Base-by-base conservation (phyloP, 495 filamentous ascomycete genomes). In the Tuber umbilicatum region DNA sequence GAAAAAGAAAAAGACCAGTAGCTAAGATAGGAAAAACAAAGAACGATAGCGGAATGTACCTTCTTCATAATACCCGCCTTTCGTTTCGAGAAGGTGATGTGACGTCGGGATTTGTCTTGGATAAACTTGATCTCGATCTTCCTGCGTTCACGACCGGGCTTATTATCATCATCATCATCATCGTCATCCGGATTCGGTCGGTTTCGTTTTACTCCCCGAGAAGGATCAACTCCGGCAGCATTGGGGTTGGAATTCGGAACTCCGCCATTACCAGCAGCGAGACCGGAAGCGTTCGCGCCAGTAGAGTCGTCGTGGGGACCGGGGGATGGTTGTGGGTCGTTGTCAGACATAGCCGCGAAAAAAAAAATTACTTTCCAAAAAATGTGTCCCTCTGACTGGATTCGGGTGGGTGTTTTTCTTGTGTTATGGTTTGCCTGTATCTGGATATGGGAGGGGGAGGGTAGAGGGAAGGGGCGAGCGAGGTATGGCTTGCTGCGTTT, bases 101-200 rank as follows among this genome's bases (percentile, higher is more conserved):
- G 95, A 73, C 95, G 92, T 87, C 95, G 94, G 86, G 95, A 98
- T 88, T 99, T 99, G 86, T 99, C 95, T 85, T 94, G 94, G 83
- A 99, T 99, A 86, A 99, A 99, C 89, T 99, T 99, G 87, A 99
- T 99, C 86, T 99, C 95, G 81, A 99, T 99, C 90, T 99, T 99
- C 84, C 95, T 89, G 82, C 95, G 90, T 89, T 99, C 95, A 87
- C 95, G 96, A 83, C 94, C 93, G 73, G 93, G 93, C 91, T 97
- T 97, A 83, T 97, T 94, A 82, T 97, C 94, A 81, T 98, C 95
- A 77, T 99, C 95, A 81, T 99, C 95, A 76, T 99, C 96, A 83
- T 99, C 95, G 84, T 99, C 96, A 74, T 89, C 89, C 74, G 75
- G 76, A 83, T 86, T 89, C 78, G 93, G 90, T 83, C 95, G 93